phyloP scores from a whole-genome alignment of 345 rosid genomes.

The Rhizophora apiculata region DNA sequence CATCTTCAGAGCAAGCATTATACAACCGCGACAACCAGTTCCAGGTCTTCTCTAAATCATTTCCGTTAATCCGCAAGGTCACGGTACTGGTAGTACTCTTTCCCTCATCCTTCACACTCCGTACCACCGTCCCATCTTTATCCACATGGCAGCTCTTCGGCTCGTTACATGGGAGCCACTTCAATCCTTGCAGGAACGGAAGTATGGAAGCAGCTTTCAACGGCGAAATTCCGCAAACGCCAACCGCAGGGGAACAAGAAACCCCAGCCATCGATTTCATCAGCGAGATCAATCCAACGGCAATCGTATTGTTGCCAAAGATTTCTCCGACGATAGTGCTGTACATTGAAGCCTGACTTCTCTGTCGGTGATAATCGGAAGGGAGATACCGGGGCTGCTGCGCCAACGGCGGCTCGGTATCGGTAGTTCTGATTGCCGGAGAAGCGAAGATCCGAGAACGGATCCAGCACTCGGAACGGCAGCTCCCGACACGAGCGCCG shows the following conservation, averaged over 20 bases:
- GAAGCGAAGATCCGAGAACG: conserved; percentile 44
- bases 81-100: neutral
- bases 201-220: conserved; percentile 57
- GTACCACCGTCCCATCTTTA: conserved; percentile 34
- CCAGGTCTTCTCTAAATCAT: conserved; percentile 26
- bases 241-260: conserved; percentile 29
- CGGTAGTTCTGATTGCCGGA: conserved; percentile 31
- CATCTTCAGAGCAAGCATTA: conserved; percentile 64
- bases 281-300: conserved; percentile 51
- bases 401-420: conserved; percentile 36
- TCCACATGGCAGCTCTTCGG: conserved; percentile 44
- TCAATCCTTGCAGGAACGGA: conserved; percentile 62
- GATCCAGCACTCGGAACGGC: conserved; percentile 49
- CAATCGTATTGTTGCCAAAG: conserved; percentile 41
- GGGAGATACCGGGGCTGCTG: conserved; percentile 11
- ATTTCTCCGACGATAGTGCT: conserved; percentile 46
- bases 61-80: conserved; percentile 34
- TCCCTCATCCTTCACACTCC: neutral
- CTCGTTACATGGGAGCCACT: conserved; percentile 73
- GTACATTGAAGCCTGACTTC: conserved; percentile 25
- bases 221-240: conserved; percentile 50
- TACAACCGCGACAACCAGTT: conserved; percentile 62
- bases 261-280: conserved; percentile 48
- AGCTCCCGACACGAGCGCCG: conserved; percentile 43
- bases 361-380: conserved; percentile 15